Conservation (phyloP, 495 filamentous ascomycete genomes). For the Aspergillus campestris region DNA sequence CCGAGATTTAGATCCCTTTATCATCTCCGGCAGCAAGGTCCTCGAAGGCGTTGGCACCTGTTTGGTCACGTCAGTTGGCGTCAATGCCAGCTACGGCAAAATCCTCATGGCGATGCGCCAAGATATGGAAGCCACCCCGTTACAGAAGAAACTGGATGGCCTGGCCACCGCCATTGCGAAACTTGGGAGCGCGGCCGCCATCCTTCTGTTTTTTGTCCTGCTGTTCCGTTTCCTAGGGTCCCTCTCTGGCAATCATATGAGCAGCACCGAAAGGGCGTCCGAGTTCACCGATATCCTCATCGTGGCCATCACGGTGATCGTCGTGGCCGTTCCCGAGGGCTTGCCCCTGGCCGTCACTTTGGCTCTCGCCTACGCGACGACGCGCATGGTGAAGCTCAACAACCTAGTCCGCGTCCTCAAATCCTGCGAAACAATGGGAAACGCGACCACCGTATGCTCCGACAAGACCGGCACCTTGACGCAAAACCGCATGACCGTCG, state of each 20-base stretch:
- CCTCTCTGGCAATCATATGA: constrained; percentile 38
- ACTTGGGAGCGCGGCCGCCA: constrained; percentile 62
- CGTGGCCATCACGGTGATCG: constrained; percentile 51
- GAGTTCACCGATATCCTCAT: constrained; percentile 55
- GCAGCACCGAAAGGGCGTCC: constrained; percentile 52
- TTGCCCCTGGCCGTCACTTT: constrained; percentile 55
- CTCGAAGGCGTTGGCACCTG: constrained; percentile 75
- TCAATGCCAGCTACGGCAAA: constrained; percentile 75
- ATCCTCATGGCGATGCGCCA: constrained; percentile 81
- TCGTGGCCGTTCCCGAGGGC: constrained; percentile 60
- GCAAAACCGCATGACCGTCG: constrained; percentile 71
- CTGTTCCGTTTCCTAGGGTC: constrained; percentile 67
- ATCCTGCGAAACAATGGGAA: constrained; percentile 71
- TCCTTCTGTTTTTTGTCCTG: constrained; percentile 71
- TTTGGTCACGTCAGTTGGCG: constrained; percentile 68
- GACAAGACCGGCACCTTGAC: constrained; percentile 78
- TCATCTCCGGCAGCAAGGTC: constrained; percentile 75
- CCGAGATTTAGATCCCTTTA: constrained; percentile 41
- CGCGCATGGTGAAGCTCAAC: constrained; percentile 51
- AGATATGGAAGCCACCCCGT: constrained; percentile 69
- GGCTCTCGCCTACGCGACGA: constrained; percentile 45
- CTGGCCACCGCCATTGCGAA: constrained; percentile 81
- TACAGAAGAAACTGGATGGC: constrained; percentile 73
- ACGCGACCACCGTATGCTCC: constrained; percentile 85
- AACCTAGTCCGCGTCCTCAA: constrained; percentile 56